Conservation (phyloP, 2,329 filamentous ascomycete species). For the Pseudogymnoascus verrucosus region DNA sequence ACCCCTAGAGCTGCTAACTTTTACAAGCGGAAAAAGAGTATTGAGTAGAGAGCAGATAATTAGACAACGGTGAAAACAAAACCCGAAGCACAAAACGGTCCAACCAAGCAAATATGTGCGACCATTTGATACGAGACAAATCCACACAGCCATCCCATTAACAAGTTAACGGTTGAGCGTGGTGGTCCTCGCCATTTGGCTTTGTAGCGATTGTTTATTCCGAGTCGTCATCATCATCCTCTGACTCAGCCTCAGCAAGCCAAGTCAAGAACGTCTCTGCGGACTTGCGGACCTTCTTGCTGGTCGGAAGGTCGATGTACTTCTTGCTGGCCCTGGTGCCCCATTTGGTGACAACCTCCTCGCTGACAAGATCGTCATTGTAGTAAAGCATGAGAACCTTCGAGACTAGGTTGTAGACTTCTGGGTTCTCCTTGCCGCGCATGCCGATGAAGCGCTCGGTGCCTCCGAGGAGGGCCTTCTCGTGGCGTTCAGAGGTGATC, state of each 20-base stretch:
- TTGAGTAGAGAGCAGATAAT: conserved; percentile 9
- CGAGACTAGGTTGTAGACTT: conserved; percentile 69
- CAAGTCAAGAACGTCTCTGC: conserved; percentile 90
- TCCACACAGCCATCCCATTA: neutral
- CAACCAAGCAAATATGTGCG: conserved; percentile 1
- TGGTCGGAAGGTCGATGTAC: conserved; percentile 81
- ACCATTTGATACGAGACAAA: neutral
- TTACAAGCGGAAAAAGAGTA: conserved; percentile 1
- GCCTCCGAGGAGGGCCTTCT: conserved; percentile 91
- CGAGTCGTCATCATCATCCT: conserved; percentile 52
- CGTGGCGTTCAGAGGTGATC: conserved; percentile 83
- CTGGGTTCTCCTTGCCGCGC: conserved; percentile 66
- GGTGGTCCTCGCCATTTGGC: neutral
- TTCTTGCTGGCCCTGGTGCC: conserved; percentile 96
- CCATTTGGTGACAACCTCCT: conserved; percentile 87
- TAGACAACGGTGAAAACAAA: conserved; percentile 1
- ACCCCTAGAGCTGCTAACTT: conserved; percentile 5
- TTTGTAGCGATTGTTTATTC: conserved; percentile 30
- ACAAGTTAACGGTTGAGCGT: neutral
- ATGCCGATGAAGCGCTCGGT: conserved; percentile 80
- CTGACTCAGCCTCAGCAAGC: conserved; percentile 78
- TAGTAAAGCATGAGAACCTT: conserved; percentile 88
- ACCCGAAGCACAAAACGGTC: neutral
- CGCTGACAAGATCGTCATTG: conserved; percentile 77
- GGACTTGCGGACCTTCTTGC: conserved; percentile 92